Conservation (phyloP, 257 asterid genomes). For the Nemophila menziesii region DNA sequence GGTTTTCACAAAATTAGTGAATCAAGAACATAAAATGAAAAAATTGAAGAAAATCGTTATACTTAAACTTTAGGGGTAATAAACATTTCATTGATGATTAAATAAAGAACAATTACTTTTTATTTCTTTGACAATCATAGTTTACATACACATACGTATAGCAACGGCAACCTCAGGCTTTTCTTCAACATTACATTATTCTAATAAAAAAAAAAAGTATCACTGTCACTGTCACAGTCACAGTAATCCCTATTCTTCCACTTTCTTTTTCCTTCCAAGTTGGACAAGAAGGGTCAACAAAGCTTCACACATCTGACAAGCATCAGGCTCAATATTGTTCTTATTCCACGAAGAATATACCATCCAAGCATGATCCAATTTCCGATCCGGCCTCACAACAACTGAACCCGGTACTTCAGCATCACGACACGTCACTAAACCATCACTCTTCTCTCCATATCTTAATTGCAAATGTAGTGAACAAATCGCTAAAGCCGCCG, state of each 20-base stretch:
- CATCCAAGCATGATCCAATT: slow-evolving; percentile 94
- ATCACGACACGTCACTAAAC: slow-evolving; percentile 82
- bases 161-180: neutral
- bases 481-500: slow-evolving; percentile 61
- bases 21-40: too few relatives aligned
- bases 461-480: slow-evolving; percentile 71
- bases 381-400: slow-evolving; percentile 56
- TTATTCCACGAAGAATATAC: slow-evolving; percentile 74
- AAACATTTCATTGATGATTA: neutral
- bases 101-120: too few relatives aligned
- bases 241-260: neutral
- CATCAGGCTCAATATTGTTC: slow-evolving; percentile 44
- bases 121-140: neutral
- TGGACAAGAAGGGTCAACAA: slow-evolving; percentile 62
- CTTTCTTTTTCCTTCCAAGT: slow-evolving; percentile 30
- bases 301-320: slow-evolving; percentile 79
- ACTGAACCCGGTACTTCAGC: slow-evolving; percentile 94
- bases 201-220: too few relatives aligned
- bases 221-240: too few relatives aligned
- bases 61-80: too few relatives aligned
- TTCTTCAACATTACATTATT: neutral
- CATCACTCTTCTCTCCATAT: slow-evolving; percentile 96
- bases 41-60: too few relatives aligned
- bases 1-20: too few relatives aligned
- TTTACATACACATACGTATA: neutral